These are phyloP conservation scores for Immersiella caudata DNA, from an alignment of 495 filamentous ascomycete species.

Conservation along the genomic window DNA sequence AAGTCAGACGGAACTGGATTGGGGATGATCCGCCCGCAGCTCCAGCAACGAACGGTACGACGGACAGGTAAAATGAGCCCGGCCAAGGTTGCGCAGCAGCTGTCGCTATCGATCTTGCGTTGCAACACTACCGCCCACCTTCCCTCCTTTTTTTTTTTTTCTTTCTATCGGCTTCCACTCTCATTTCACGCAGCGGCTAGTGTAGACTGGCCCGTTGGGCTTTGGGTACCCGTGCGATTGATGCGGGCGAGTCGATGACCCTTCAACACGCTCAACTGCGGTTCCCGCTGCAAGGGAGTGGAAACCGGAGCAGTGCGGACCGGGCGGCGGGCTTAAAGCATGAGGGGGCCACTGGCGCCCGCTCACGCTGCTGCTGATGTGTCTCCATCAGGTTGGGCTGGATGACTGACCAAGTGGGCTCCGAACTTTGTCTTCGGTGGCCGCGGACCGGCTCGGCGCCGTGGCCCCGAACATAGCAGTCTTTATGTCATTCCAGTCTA, in stretches of 20 bases:
- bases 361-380: not conserved
- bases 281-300: constrained; percentile 19
- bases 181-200: not conserved
- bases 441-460: not conserved
- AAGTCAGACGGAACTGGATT: constrained; percentile 25
- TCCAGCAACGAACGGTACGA: not conserved
- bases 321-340: not conserved
- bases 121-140: not conserved
- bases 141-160: constrained; percentile 2
- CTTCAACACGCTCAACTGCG: not conserved
- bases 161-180: constrained; percentile 11
- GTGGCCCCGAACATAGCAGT: not conserved
- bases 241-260: not conserved
- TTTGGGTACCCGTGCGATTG: constrained; percentile 11
- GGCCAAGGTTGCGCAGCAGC: constrained; percentile 4
- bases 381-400: not conserved
- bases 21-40: constrained; percentile 31
- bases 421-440: not conserved
- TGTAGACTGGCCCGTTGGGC: constrained; percentile 12
- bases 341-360: not conserved
- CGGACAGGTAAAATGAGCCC: constrained; percentile 4
- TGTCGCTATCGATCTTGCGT: constrained; percentile 10
- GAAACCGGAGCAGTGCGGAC: constrained; percentile 10
- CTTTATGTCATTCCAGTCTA: not conserved
- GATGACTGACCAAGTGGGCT: not conserved